Evolutionary conservation across 805 yeast species (phyloP), one percentile per base, ranked within the genome.

Genomic region (Candida maris): DNA sequence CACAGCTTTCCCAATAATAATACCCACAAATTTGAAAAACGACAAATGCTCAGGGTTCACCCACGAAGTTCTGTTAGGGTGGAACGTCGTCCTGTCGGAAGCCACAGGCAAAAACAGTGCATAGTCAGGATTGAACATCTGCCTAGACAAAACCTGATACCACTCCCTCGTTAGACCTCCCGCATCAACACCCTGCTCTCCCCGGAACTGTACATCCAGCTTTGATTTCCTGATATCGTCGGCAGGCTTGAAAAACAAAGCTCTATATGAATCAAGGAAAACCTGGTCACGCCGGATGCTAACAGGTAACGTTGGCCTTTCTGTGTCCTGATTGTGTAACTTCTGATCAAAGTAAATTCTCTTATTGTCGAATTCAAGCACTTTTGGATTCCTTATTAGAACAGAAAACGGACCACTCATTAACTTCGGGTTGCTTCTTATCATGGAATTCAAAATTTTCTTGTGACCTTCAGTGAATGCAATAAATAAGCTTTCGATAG

Each of bases 101-200:
- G 95, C 85, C 29, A 88, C 95, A 0, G 97, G 96, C 1, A 83
- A 70, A 57, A 91, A 93, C 44, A 93, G 65, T 0, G 96, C 97
- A 64, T 88, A 88, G 52, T 87, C 95, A 0, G 97, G 94, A 56
- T 91, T 88, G 64, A 93, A 87, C 86, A 93, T 89, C 57, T 91
- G 97, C 44, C 96, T 71, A 0, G 96, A 80, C 31, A 93, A 62
- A 4, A 89, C 95, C 57, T 89, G 97, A 54, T 82, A 89, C 98
- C 98, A 93, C 59, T 93, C 99, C 53, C 99, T 71, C 0, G 97
- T 85, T 12, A 93, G 81, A 27, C 99, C 99, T 48, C 99, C 99
- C 3, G 96, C 98, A 68, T 93, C 99, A 32, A 93, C 85, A 48
- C 97, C 99, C 37, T 83, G 83, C 60, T 93, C 99, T 1, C 95